Percentiles rank a stretch among this genome's conserved stretches.
Conservation (phyloP, 176 grass and related monocot genomes). For the Pharus latifolius region DNA sequence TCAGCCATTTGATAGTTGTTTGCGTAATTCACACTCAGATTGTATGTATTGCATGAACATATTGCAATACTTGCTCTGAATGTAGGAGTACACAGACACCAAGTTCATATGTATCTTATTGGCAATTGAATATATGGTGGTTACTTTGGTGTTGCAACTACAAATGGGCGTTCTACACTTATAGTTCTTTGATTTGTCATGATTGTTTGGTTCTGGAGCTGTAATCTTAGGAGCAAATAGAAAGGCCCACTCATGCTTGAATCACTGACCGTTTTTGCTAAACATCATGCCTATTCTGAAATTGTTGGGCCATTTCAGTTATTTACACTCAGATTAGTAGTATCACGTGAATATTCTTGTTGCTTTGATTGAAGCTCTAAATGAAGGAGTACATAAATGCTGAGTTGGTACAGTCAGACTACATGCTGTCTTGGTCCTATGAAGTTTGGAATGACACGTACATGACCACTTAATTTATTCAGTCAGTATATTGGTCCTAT, state of each 20-base stretch:
- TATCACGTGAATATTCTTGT: background rate
- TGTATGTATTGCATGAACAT: background rate
- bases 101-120: too few species aligned
- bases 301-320: background rate
- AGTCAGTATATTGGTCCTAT: too few species aligned
- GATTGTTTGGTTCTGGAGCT: background rate
- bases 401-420: background rate
- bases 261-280: background rate
- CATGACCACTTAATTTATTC: background rate
- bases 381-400: background rate
- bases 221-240: background rate
- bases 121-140: too few species aligned
- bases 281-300: background rate
- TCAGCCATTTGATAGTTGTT: background rate
- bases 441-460: background rate
- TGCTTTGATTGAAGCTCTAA: background rate
- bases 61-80: too few species aligned
- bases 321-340: background rate
- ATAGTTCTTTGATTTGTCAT: background rate
- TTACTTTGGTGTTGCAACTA: background rate
- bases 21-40: background rate
- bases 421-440: background rate
- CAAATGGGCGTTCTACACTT: background rate
- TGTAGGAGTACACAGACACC: too few species aligned
- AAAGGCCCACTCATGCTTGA: background rate